Base-by-base conservation (phyloP, 331 rosid species). In the Malus hybrid region DNA sequence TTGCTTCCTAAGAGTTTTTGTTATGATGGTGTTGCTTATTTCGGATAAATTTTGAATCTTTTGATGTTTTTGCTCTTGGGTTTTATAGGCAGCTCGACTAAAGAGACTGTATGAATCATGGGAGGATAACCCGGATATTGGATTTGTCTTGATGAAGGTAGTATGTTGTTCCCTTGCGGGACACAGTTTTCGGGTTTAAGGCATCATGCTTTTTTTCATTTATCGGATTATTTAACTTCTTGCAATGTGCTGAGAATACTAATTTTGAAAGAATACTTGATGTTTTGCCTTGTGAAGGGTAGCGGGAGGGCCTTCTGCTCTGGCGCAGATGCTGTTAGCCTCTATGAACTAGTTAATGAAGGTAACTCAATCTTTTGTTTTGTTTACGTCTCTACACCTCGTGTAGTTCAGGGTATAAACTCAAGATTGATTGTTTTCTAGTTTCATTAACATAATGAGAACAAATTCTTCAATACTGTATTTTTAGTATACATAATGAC, bases 111-210 rank as follows among this genome's bases (percentile, higher is more conserved):
- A 95, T 79, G 96, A 91, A 80, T 95, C 98, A 22, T 92, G 98
- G 98, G 97, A 95, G 88, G 99, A 92, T 57, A 90, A 89, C 80
- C 84, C 97, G 12, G 88, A 86, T 74, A 90, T 95, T 79, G 97
- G 97, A 64, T 89, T 95, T 84, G 96, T 92, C 72, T 76, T 90
- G 71, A 88, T 92, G 98, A 95, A 92, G 99, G 98, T 92, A 85
- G 66, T 32, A 12, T 48, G 28, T 19, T 61, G 36, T 71, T 56
- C 39, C 65, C 4, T 3, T 72, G 39, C 48, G 1, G 22, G 18
- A 29, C 32, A 63, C 12, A 4, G 67, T 63, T 30, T 8, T 55
- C 22, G 8, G 11, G 74, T 69, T 48, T 52, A 29, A 52, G 32
- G 19, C 64, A 4, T 66, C 64, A 0, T 36, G 70, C 7, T n/a